Evolutionary conservation across 306 rosid genomes (phyloP), one percentile per base, ranked within the genome.

Genomic region (Mucuna pruriens): DNA sequence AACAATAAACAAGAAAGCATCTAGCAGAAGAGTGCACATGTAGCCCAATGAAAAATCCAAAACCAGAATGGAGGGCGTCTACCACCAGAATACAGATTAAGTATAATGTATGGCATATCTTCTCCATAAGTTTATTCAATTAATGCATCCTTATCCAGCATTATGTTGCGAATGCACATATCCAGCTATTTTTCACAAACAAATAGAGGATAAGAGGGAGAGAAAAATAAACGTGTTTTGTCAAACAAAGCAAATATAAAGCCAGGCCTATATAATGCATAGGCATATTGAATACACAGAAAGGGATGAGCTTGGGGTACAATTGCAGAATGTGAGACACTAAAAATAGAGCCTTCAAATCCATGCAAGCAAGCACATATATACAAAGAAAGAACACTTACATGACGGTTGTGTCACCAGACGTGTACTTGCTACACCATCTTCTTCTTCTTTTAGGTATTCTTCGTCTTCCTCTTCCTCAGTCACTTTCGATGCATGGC

Each of bases 391-490:
- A 38, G 29, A 34, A 68, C 48, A 82, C 92, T 81, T 76, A 95
- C 99, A 95, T 40, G 98, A 91, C 83, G 99, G 99, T 78, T 95
- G 99, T 5, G 94, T 76, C 85, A 95, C 52, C 42, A 95, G 86
- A 54, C 97, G 94, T 22, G 99, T 95, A 81, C 83, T 93, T 26
- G 94, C 57, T 34, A 90, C 82, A 72, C 96, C 94, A 81, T 91
- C 98, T 87, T 95, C 99, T 86, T 93, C 99, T 89, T 92, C 99
- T 74, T 93, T 95, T 7, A 95, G 94, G 79, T 83, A 95, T 75
- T 93, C 98, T 85, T 95, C 99, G 58, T 95, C 99, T 83, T 95
- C 99, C 82, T 95, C 99, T 76, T 95, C 98, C 85, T 95, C 99
- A 61, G 99, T 95, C 72, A 93, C 62, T 86, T 95, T 95, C 40